Percentiles rank a stretch among this genome's conserved stretches.
These are phyloP conservation scores for Coemansia sp. DNA, from an alignment of 192 early-diverging fungal genomes.

Conservation along the genomic window DNA sequence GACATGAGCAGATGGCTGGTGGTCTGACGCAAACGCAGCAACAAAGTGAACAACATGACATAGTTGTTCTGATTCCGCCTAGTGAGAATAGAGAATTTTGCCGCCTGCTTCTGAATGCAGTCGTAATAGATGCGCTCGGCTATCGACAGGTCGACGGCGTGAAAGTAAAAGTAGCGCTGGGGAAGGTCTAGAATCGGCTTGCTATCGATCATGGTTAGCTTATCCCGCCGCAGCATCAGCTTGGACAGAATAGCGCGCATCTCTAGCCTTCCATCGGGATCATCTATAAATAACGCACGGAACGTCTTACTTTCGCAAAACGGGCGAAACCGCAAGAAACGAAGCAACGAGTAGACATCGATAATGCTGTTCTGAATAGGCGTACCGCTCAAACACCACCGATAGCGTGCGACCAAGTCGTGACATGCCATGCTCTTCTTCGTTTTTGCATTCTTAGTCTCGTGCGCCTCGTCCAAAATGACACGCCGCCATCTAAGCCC, in stretches of 20 bases:
- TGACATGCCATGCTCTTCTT: slow-evolving; percentile 53
- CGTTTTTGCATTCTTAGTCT: slow-evolving; percentile 62
- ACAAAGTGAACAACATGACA: not conserved
- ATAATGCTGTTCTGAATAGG: slow-evolving; percentile 70
- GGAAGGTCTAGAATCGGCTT: slow-evolving; percentile 68
- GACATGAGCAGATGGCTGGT: slow-evolving; percentile 14
- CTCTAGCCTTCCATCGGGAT: slow-evolving; percentile 29
- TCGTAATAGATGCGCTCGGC: slow-evolving; percentile 47
- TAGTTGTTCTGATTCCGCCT: not conserved
- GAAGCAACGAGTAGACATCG: slow-evolving; percentile 70
- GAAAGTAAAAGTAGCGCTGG: slow-evolving; percentile 23
- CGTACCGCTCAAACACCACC: slow-evolving; percentile 71
- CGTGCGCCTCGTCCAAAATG: slow-evolving; percentile 67
- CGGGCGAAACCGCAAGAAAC: slow-evolving; percentile 66
- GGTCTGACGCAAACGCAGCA: slow-evolving; percentile 11
- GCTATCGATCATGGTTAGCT: slow-evolving; percentile 63
- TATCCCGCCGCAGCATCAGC: slow-evolving; percentile 71
- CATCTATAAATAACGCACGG: slow-evolving; percentile 55
- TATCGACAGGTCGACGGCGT: slow-evolving; percentile 37
- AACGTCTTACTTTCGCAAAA: slow-evolving; percentile 59
- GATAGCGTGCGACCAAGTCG: slow-evolving; percentile 50
- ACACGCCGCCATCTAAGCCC: slow-evolving; percentile 51
- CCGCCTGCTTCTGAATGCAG: slow-evolving; percentile 41
- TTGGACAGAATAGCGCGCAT: slow-evolving; percentile 57
- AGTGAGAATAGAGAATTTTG: not conserved